Evolutionary conservation across 2,329 filamentous ascomycete species (phyloP).

Genomic region (Phaeosphaeria sp.): DNA sequence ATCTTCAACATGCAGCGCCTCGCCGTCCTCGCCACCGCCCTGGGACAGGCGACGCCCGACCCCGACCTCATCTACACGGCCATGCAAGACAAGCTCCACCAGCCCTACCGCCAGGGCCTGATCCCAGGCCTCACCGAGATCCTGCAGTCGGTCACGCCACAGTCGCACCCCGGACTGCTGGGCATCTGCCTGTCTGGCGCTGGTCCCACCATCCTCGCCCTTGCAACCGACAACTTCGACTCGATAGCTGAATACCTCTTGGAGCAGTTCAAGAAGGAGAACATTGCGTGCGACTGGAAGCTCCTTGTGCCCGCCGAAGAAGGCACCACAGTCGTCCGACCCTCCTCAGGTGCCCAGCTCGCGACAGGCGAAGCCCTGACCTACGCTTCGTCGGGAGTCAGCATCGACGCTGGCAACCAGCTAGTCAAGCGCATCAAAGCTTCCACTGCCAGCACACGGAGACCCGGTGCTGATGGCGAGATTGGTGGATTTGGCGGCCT

Average conservation of each 20-base stretch:
- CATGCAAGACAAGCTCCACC: constrained; percentile 99
- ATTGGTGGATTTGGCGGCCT: constrained; percentile 96
- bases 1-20: constrained; percentile 97
- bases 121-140: constrained; percentile 93
- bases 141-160: constrained; percentile 86
- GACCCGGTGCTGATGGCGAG: constrained; percentile 86
- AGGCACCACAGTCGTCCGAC: constrained; percentile 52
- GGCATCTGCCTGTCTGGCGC: constrained; percentile 96
- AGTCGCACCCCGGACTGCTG: constrained; percentile 83
- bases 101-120: constrained; percentile 89
- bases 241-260: constrained; percentile 83
- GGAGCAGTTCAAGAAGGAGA: constrained; percentile 71
- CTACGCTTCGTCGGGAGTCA: constrained; percentile 91
- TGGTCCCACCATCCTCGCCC: constrained; percentile 90
- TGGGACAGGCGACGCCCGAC: constrained; percentile 88
- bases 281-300: constrained; percentile 84
- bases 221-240: constrained; percentile 90
- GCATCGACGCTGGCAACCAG: constrained; percentile 91
- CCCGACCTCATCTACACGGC: constrained; percentile 94
- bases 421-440: constrained; percentile 92
- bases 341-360: constrained; percentile 19
- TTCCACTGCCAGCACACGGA: constrained; percentile 82
- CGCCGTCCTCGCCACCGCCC: constrained; percentile 85
- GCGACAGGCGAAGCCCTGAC: constrained; percentile 63
- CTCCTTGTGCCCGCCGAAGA: constrained; percentile 87